Evolutionary conservation across 83 land plant genomes (phyloP), one percentile per base, ranked within the genome.

Genomic region (Picea abies): DNA sequence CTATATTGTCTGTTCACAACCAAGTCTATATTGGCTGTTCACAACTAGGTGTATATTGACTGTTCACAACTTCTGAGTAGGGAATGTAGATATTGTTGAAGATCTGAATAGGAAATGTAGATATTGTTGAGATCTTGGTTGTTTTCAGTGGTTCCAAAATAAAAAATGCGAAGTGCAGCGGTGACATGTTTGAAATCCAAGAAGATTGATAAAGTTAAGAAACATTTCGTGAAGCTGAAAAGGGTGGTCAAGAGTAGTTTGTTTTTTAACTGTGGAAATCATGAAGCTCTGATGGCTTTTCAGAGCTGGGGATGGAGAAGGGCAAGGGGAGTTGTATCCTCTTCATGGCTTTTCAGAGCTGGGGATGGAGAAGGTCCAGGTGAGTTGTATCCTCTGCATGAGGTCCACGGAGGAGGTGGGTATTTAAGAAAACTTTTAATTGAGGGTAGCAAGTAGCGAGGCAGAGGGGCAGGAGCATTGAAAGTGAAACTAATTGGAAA

Each of bases 371-470:
- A 68, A 39, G 23, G 37, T 12, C 2, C 6, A 10, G 7, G 44
- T 69, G 72, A 6, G 32, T 20, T 17, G 8, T 47, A 22, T 75
- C 49, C 29, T 49, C 15, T 49, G 60, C 39, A 49, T 17, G 58
- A 47, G 29, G 16, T n/a, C 25, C 60, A 49, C 52, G 78, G n/a
- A 47, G 25, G 77, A 7, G 58, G 60, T n/a, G 60, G 29, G 60
- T 47, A 75, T 75, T 75, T 49, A 75, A 75, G 78, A 75, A 23
- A 20, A 4, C 78, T 75, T 32, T 75, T 49, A 75, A 75, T 75
- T 10, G 6, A 75, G 78, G 78, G 19, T 49, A 49, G 60, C 32
- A 75, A 47, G 60, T 49, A n/a, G 58, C 52, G 52, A 47, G 52
- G 32, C 60, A 15, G 60, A 47, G 60, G 60, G 4, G 5, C 32